Percentiles rank a stretch among this genome's conserved stretches.
phyloP scores from a whole-genome alignment of 2,329 filamentous ascomycete genomes.

The Coniochaeta ligniaria region DNA sequence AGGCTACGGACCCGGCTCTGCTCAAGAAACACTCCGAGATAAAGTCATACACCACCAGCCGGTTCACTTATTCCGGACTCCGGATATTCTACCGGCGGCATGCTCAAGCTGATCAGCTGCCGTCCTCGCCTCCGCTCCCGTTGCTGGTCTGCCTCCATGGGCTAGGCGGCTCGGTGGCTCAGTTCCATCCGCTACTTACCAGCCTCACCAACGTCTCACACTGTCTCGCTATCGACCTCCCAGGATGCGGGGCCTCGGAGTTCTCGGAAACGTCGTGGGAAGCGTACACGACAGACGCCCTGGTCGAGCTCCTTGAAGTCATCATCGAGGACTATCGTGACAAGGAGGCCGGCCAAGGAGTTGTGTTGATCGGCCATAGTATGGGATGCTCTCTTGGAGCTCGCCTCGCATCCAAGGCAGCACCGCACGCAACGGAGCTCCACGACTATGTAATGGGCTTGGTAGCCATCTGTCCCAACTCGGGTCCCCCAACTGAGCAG shows the following conservation, averaged over 20 bases:
- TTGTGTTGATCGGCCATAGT: slow-evolving; percentile 82
- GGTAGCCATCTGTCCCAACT: slow-evolving; percentile 73
- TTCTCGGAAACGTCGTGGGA: slow-evolving; percentile 66
- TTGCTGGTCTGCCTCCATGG: slow-evolving; percentile 89
- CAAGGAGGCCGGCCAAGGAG: slow-evolving; percentile 55
- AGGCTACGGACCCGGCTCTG: slow-evolving; percentile 66
- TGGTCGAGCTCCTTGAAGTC: slow-evolving; percentile 66
- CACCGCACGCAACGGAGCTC: slow-evolving; percentile 41
- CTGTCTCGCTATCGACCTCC: slow-evolving; percentile 82
- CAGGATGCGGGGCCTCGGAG: slow-evolving; percentile 77
- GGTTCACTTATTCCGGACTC: slow-evolving; percentile 65
- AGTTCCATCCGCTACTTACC: slow-evolving; percentile 75
- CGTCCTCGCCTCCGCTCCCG: slow-evolving; percentile 67
- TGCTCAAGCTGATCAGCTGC: slow-evolving; percentile 74
- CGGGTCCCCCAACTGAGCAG: slow-evolving; percentile 52
- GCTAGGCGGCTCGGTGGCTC: slow-evolving; percentile 82
- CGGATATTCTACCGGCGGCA: slow-evolving; percentile 81
- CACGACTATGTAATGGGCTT: slow-evolving; percentile 64
- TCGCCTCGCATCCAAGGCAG: slow-evolving; percentile 50
- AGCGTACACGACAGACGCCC: slow-evolving; percentile 71
- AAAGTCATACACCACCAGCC: slow-evolving; percentile 63
- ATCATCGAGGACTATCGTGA: slow-evolving; percentile 70
- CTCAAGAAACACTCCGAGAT: slow-evolving; percentile 69
- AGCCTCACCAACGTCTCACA: slow-evolving; percentile 78
- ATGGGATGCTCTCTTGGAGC: slow-evolving; percentile 79